These are phyloP conservation scores for Rhizodiscina lignyota DNA, from an alignment of 495 filamentous ascomycete species.

Conservation along the genomic window DNA sequence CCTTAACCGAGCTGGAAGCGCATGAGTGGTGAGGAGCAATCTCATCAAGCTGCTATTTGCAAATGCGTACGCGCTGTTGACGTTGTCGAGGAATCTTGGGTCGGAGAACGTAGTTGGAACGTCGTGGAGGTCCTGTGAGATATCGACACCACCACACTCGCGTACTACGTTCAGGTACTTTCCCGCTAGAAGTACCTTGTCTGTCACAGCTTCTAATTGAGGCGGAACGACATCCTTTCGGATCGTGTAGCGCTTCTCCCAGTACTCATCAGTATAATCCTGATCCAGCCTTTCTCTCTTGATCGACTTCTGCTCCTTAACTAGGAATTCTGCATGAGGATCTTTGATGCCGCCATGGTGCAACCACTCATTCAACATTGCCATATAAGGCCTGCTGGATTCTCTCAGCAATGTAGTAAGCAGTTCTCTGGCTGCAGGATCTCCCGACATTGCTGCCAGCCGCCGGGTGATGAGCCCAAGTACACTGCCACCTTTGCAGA, in stretches of 20 bases:
- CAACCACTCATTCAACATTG: conserved; percentile 96
- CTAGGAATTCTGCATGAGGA: conserved; percentile 82
- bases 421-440: conserved; percentile 67
- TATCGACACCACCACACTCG: conserved; percentile 90
- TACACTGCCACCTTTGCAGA: conserved; percentile 88
- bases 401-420: conserved; percentile 70
- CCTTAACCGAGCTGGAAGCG: conserved; percentile 64
- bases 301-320: conserved; percentile 80
- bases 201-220: conserved; percentile 78
- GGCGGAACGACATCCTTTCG: conserved; percentile 81
- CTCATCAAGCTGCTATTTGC: conserved; percentile 89
- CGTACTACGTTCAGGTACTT: conserved; percentile 97
- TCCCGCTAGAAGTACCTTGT: conserved; percentile 85
- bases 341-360: conserved; percentile 93
- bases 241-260: conserved; percentile 94
- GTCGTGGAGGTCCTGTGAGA: conserved; percentile 75
- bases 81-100: conserved; percentile 63
- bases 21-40: conserved; percentile 82
- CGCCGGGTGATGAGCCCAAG: conserved; percentile 70
- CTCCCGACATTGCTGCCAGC: conserved; percentile 75
- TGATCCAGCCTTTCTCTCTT: conserved; percentile 60
- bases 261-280: conserved; percentile 97
- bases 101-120: conserved; percentile 89
- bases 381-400: conserved; percentile 88
- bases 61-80: conserved; percentile 85